Percentiles rank a stretch among this genome's conserved stretches.
Conservation (phyloP, 2,329 filamentous ascomycete genomes). For the Ambrosiella beaveri region DNA sequence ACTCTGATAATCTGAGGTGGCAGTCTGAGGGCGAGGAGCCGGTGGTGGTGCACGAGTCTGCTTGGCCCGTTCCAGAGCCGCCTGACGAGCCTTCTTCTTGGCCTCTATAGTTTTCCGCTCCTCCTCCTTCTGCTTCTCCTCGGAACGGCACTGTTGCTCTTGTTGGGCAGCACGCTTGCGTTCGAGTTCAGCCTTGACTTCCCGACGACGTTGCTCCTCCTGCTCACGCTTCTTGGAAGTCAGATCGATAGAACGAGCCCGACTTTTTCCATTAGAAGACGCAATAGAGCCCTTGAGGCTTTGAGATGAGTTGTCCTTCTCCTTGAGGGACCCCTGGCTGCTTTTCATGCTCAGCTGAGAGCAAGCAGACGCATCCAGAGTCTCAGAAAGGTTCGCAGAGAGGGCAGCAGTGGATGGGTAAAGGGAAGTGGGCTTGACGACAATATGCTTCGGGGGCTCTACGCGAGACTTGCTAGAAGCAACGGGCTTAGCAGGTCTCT, state of each 20-base stretch:
- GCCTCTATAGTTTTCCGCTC: slow-evolving; percentile 45
- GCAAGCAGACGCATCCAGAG: slow-evolving; percentile 23
- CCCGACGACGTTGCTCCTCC: slow-evolving; percentile 67
- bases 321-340: slow-evolving; percentile 48
- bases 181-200: slow-evolving; percentile 67
- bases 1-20: slow-evolving; percentile 29
- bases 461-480: slow-evolving; percentile 50
- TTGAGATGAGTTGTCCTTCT: slow-evolving; percentile 30
- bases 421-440: slow-evolving; percentile 49
- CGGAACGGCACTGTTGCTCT: slow-evolving; percentile 42
- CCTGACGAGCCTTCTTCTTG: slow-evolving; percentile 47
- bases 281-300: slow-evolving; percentile 46
- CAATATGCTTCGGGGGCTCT: slow-evolving; percentile 49
- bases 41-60: slow-evolving; percentile 46
- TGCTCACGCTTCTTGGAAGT: slow-evolving; percentile 71
- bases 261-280: slow-evolving; percentile 34
- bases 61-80: slow-evolving; percentile 46
- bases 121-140: slow-evolving; percentile 44
- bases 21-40: slow-evolving; percentile 36
- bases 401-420: slow-evolving; percentile 40
- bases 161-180: slow-evolving; percentile 52
- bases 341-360: slow-evolving; percentile 42
- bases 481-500: slow-evolving; percentile 43
- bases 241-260: slow-evolving; percentile 54
- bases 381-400: slow-evolving; percentile 42